Evolutionary conservation across 352 stramenopile species (phyloP).

Genomic region (Pythium scleroteichum): DNA sequence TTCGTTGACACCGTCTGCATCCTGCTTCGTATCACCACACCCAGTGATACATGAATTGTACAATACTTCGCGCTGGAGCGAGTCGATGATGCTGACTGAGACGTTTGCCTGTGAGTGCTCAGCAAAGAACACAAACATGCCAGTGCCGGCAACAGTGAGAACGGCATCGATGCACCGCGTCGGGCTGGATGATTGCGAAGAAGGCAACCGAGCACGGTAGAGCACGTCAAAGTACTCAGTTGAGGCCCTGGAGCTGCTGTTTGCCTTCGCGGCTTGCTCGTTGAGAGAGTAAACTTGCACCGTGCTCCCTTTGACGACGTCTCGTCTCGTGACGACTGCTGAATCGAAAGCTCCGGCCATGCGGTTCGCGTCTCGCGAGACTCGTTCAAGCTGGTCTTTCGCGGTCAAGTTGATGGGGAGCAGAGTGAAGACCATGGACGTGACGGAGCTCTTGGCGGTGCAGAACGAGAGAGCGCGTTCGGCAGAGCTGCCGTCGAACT

Average conservation of each 20-base stretch:
- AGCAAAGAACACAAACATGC: conserved; percentile 30
- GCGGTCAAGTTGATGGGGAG: conserved; percentile 12
- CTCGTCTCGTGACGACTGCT: neutral
- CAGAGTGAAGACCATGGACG: conserved; percentile 10
- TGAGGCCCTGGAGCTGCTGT: neutral
- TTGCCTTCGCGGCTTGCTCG: neutral
- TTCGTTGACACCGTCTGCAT: no score
- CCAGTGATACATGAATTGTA: conserved; percentile 21
- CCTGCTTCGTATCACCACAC: conserved; percentile 1
- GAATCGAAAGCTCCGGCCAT: conserved; percentile 16
- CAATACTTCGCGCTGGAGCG: conserved; percentile 4
- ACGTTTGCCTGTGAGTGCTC: conserved; percentile 30
- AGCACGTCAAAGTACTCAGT: neutral
- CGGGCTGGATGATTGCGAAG: neutral
- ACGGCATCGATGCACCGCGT: conserved; percentile 20
- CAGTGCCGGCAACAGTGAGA: conserved; percentile 11
- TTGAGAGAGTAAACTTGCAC: neutral
- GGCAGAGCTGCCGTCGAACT: neutral
- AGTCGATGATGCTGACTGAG: conserved; percentile 11
- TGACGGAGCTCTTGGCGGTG: neutral
- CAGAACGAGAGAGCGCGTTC: conserved; percentile 12
- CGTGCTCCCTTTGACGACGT: neutral
- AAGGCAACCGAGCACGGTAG: neutral
- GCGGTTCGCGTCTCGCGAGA: conserved; percentile 5
- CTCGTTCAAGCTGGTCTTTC: conserved; percentile 7